phyloP scores from a whole-genome alignment of 192 early-diverging fungal genomes.

The Borealophlyctis nickersoniae region DNA sequence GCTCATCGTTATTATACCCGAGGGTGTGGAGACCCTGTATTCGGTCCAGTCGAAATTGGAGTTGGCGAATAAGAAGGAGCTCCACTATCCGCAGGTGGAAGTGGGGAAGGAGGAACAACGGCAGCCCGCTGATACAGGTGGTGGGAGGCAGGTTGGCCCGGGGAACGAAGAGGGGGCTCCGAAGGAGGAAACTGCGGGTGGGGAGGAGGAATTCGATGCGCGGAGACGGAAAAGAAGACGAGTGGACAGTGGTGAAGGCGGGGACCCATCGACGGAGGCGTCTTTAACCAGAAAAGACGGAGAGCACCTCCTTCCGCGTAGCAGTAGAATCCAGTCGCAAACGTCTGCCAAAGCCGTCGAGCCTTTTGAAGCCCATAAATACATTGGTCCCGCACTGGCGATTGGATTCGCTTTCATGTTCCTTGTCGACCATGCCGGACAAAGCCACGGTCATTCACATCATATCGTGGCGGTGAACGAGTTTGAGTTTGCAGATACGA shows the following conservation, averaged over 20 bases:
- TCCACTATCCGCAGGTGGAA: not conserved
- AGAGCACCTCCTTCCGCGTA: too few relatives aligned
- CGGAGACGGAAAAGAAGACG: not conserved
- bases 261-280: not conserved
- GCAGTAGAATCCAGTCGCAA: too few relatives aligned
- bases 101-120: not conserved
- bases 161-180: not conserved
- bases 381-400: constrained; percentile 76
- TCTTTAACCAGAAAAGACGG: not conserved
- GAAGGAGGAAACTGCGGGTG: constrained; percentile 5
- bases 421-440: constrained; percentile 71
- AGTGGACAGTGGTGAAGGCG: too few relatives aligned
- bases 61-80: not conserved
- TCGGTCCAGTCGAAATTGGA: constrained; percentile 15
- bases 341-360: constrained; percentile 8
- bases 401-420: constrained; percentile 89
- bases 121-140: not conserved
- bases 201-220: not conserved
- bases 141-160: not conserved
- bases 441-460: constrained; percentile 3
- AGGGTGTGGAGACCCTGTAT: constrained; percentile 88
- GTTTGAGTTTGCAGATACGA: constrained; percentile 24
- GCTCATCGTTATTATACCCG: constrained; percentile 90
- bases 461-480: constrained; percentile 30
- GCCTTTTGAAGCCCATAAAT: constrained; percentile 46